Evolutionary conservation across 1,284 basidiomycete species (phyloP), one percentile per base, ranked within the genome.

Genomic region (Schizopora paradoxa): DNA sequence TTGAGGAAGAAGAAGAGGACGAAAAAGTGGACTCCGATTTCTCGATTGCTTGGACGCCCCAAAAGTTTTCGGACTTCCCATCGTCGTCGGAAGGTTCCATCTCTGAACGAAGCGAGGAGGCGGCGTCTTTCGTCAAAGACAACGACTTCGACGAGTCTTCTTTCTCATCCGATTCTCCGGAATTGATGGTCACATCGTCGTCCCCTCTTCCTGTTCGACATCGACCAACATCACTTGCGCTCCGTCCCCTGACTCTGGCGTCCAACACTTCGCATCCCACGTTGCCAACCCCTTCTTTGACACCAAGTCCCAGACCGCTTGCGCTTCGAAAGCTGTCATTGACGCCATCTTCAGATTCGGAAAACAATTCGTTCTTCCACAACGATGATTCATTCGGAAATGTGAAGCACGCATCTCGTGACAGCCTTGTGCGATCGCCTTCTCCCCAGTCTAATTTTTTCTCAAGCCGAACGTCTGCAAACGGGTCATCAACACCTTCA

Each of bases 1-100:
- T 88, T 55, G 86, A 88, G 27, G 86, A 88, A 43, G 86, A 88
- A 33, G 86, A 85, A 26, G 74, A 75, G 4, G 64, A 66, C 31
- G 54, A 49, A 10, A 57, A 61, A 22, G 58, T n/a, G n/a, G n/a
- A n/a, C n/a, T n/a, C 58, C 23, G 47, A 52, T 29, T 42, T 51
- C 5, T 51, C 56, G 16, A 43, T 40, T 28, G 54, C 58, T 10
- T 50, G 55, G 28, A 33, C 51, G 31, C 55, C 56, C 21, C 45
- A 16, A 26, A 49, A 26, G 19, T 33, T 35, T 31, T 29, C 5
- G 32, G 39, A 26, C 45, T 54, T 38, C 43, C 37, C 22, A 14
- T 40, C 19, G 16, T 21, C 37, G 49, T 51, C 14, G 47, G 51
- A 19, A n/a, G 43, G 16, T 40, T 37, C 44, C 26, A 48, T 41